Conservation (phyloP, 2,329 filamentous ascomycete genomes). For the Chaetomium globosum region DNA sequence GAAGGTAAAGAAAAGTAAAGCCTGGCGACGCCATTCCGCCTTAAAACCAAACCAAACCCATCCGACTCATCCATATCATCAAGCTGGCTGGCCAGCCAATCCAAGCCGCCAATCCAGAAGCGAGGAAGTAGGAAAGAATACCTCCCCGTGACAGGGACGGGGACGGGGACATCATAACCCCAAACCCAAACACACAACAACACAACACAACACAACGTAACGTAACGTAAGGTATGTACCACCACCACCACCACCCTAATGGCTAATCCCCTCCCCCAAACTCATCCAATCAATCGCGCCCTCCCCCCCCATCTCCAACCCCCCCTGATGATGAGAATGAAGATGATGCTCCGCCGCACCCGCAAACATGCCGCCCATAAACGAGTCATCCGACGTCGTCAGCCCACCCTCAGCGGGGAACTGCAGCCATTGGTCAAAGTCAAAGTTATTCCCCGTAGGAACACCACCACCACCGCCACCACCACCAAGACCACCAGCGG, state of each 20-base stretch:
- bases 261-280: constrained; percentile 23
- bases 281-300: constrained; percentile 20
- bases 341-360: background rate
- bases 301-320: constrained; percentile 6
- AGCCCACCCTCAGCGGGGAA: constrained; percentile 55
- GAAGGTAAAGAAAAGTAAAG: background rate
- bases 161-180: background rate
- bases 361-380: constrained; percentile 39
- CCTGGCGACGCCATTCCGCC: constrained; percentile 4
- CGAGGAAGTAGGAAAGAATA: background rate
- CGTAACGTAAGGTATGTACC: too few relatives aligned
- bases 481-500: background rate
- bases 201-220: background rate
- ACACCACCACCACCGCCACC: constrained; percentile 37
- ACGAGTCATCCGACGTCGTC: constrained; percentile 44
- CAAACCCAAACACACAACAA: background rate
- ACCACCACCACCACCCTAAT: background rate
- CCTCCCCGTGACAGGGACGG: background rate
- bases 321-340: background rate
- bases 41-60: background rate
- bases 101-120: background rate
- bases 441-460: constrained; percentile 49
- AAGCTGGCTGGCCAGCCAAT: background rate
- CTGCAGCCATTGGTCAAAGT: constrained; percentile 62
- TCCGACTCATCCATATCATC: background rate